Percentiles rank a stretch among this genome's conserved stretches.
These are phyloP conservation scores for Mycena albidolilacea DNA, from an alignment of 768 basidiomycete species.

Conservation along the genomic window DNA sequence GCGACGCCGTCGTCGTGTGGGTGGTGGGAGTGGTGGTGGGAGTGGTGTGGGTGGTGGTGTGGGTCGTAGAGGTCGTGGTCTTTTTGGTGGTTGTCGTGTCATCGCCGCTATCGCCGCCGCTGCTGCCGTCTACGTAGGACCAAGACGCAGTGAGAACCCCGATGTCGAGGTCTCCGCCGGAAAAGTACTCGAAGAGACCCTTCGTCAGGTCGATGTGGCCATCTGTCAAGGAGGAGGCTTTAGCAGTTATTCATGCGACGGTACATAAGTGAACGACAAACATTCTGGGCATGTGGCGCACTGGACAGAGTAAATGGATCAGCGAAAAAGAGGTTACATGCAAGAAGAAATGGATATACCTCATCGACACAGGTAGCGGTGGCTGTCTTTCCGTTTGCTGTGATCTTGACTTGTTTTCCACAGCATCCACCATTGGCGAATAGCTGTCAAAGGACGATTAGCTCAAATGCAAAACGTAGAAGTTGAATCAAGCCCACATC, in stretches of 20 bases:
- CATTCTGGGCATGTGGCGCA: slow-evolving; percentile 24
- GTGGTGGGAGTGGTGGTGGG: slow-evolving; percentile 4
- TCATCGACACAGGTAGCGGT: slow-evolving; percentile 37
- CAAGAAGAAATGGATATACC: slow-evolving; percentile 2
- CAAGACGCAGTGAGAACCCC: slow-evolving; percentile 31
- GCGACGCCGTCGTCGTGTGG: neutral
- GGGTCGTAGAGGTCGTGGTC: neutral
- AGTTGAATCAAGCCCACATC: neutral
- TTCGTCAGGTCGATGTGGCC: slow-evolving; percentile 34
- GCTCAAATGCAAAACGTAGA: neutral
- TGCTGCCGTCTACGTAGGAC: slow-evolving; percentile 19
- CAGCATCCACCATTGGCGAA: slow-evolving; percentile 35
- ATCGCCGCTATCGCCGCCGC: slow-evolving; percentile 2
- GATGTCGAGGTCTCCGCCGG: slow-evolving; percentile 17
- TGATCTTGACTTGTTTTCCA: slow-evolving; percentile 28
- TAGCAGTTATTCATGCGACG: neutral
- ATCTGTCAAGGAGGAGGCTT: neutral
- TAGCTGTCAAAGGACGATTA: slow-evolving; percentile 12
- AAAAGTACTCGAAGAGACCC: slow-evolving; percentile 35
- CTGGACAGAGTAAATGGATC: neutral
- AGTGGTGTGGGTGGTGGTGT: neutral
- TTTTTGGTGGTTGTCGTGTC: neutral
- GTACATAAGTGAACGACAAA: neutral
- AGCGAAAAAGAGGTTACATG: too few relatives aligned
- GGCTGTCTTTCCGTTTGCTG: slow-evolving; percentile 30